phyloP scores from a whole-genome alignment of 2,329 filamentous ascomycete genomes.

The Phaeosphaeria sp. region DNA sequence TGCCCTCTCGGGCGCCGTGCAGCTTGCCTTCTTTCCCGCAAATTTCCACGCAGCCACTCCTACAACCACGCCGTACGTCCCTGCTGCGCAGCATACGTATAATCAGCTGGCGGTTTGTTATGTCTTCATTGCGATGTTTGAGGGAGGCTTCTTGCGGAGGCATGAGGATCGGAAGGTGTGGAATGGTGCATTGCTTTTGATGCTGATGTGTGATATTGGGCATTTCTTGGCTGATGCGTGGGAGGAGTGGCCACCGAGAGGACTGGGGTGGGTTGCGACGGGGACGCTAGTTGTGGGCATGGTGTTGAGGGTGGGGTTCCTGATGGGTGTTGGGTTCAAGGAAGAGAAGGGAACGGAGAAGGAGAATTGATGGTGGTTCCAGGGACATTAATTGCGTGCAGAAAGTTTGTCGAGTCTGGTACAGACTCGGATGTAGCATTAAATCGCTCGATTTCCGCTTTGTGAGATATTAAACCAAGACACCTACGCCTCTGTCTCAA shows the following conservation, averaged over 20 bases:
- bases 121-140: slow-evolving; percentile 76
- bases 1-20: slow-evolving; percentile 60
- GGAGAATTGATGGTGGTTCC: too few species aligned
- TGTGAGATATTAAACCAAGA: too few species aligned
- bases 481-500: slow-evolving; percentile 70
- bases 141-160: slow-evolving; percentile 74
- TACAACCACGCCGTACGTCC: slow-evolving; percentile 52
- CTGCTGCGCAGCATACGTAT: slow-evolving; percentile 62
- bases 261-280: slow-evolving; percentile 49
- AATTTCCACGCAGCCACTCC: slow-evolving; percentile 70
- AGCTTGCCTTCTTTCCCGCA: slow-evolving; percentile 56
- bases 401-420: too few species aligned
- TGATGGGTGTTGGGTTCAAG: slow-evolving; percentile 24
- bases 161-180: slow-evolving; percentile 73
- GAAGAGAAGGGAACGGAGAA: not conserved
- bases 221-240: slow-evolving; percentile 62
- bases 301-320: slow-evolving; percentile 44
- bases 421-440: too few species aligned
- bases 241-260: slow-evolving; percentile 39
- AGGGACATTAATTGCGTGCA: too few species aligned
- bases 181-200: slow-evolving; percentile 68
- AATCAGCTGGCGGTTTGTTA: slow-evolving; percentile 80
- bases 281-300: slow-evolving; percentile 40
- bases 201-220: slow-evolving; percentile 76
- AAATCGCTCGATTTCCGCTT: too few species aligned